Evolutionary conservation across 495 filamentous ascomycete genomes (phyloP), one percentile per base, ranked within the genome.

Genomic region (Ascodesmis nigricans): DNA sequence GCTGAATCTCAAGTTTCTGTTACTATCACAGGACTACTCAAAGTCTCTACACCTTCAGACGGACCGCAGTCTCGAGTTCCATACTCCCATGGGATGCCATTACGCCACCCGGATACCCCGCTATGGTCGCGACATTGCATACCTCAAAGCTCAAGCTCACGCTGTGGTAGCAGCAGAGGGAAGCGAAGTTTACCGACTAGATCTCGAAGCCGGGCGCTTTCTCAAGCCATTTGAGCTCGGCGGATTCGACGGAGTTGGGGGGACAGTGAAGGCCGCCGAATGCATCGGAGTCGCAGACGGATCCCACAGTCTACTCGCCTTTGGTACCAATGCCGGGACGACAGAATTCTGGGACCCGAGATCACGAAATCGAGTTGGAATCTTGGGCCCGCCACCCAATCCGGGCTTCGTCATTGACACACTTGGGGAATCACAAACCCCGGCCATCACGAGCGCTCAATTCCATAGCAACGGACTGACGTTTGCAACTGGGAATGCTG

Each of bases 311-410:
- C 63, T 99, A 7, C 63, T 84, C 27, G 82, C 90, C 1, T 95
- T 99, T 46, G 90, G 90, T 21, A 95, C 90, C n/a, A 77, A 78
- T 2, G 57, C 78, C 24, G 84, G 90, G n/a, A 90, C 81, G 4
- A 82, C 95, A 20, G 90, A 95, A 43, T 81, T 95, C 42, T 99
- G 79, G 76, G 90, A 99, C 52, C 65, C 82, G 2, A 64, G 90
- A 41, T 75, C 71, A 35, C 74, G 79, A 49, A 71, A 69, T 36
- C 65, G 81, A 18, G 72, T 87, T n/a, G 81, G 78, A 15, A 60
- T 81, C 14, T 59, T 99, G 3, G 59, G 69, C 5, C 53, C 56
- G 5, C 48, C 48, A 0, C 11, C 30, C 8, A 40, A 43, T 24
- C 29, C 34, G 0, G 45, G 36, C 2, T 27, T 35, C 17, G 41